Conservation (phyloP, 768 basidiomycete genomes). For the Leucogyrophana mollusca region DNA sequence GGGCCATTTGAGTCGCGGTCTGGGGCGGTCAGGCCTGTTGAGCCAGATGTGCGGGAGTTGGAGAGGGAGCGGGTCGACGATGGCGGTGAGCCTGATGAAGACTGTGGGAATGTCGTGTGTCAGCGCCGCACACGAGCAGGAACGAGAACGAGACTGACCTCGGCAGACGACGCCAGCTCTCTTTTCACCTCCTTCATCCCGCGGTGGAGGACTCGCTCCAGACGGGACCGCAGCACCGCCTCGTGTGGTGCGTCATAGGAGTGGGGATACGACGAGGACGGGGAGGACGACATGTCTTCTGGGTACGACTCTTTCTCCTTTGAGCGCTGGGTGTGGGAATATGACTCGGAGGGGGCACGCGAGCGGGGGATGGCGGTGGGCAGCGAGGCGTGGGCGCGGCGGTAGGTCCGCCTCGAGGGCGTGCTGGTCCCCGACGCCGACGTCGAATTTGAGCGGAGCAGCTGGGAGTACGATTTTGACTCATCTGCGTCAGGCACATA, state of each 20-base stretch:
- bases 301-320: conserved; percentile 21
- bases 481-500: conserved; percentile 34
- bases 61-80: conserved; percentile 30
- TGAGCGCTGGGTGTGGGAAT: conserved; percentile 9
- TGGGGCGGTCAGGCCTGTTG: conserved; percentile 18
- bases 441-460: conserved; percentile 11
- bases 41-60: conserved; percentile 26
- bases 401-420: conserved; percentile 10
- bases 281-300: conserved; percentile 9
- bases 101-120: conserved; percentile 20
- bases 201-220: conserved; percentile 50
- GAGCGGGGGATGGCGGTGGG: neutral
- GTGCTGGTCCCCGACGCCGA: conserved; percentile 3
- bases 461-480: conserved; percentile 21
- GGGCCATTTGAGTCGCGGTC: conserved; percentile 12
- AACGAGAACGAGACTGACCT: conserved; percentile 5
- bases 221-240: conserved; percentile 49
- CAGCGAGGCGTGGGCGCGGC: neutral
- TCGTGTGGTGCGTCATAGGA: conserved; percentile 44
- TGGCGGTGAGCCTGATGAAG: conserved; percentile 21
- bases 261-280: conserved; percentile 12
- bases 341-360: conserved; percentile 6
- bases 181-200: conserved; percentile 14
- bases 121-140: conserved; percentile 12
- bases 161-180: too few species aligned